phyloP scores from a whole-genome alignment of 345 rosid genomes.

The Euphorbia pulcherrima region DNA sequence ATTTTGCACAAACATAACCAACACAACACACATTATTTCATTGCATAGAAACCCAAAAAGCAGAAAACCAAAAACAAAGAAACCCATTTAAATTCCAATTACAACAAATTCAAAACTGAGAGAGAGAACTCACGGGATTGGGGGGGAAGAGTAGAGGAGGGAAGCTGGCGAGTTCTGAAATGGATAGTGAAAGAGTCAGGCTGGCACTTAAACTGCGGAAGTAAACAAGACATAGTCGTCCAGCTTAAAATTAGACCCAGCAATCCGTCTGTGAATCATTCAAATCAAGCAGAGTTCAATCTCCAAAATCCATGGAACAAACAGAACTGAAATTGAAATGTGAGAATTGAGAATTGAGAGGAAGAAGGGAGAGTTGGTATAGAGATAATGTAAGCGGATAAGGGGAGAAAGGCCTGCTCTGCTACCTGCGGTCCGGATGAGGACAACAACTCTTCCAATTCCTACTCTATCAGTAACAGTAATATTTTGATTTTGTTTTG shows the following conservation, averaged over 20 bases:
- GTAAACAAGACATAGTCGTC: slow-evolving; percentile 76
- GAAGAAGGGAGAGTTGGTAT: neutral
- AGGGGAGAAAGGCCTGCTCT: slow-evolving; percentile 10
- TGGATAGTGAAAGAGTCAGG: slow-evolving; percentile 67
- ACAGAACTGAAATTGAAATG: neutral
- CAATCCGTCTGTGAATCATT: neutral
- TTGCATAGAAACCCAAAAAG: neutral
- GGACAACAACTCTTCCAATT: neutral
- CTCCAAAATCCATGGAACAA: neutral
- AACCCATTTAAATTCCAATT: slow-evolving; percentile 1
- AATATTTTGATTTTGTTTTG: no score
- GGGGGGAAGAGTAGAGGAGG: slow-evolving; percentile 10
- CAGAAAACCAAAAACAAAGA: neutral
- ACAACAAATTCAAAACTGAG: slow-evolving; percentile 10
- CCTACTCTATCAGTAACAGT: no score
- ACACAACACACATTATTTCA: neutral
- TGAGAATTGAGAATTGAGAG: neutral
- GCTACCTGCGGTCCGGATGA: slow-evolving; percentile 7
- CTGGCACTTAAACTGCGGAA: slow-evolving; percentile 90
- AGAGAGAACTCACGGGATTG: slow-evolving; percentile 22
- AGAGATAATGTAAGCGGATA: slow-evolving; percentile 18
- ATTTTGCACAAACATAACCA: neutral
- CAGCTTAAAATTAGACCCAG: neutral
- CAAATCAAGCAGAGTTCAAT: neutral
- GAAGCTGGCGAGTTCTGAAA: slow-evolving; percentile 44